Evolutionary conservation across 345 rosid genomes (phyloP).

Genomic region (Passiflora organensis): DNA sequence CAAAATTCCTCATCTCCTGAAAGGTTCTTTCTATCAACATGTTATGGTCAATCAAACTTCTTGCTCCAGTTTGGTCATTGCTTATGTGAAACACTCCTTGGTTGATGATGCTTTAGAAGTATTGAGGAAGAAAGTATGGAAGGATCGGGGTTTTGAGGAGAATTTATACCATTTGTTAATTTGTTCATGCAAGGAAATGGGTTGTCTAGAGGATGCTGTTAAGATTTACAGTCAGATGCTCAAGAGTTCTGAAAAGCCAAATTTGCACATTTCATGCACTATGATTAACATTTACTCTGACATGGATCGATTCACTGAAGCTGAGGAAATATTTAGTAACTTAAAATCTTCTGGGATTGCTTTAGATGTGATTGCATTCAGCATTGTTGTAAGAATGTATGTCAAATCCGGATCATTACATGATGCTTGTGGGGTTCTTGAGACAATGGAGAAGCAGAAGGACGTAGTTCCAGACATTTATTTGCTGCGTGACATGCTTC

Average conservation of each 20-base stretch:
- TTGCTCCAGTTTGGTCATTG: constrained; percentile 78
- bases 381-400: constrained; percentile 75
- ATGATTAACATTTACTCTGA: constrained; percentile 70
- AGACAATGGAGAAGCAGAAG: constrained; percentile 57
- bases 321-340: constrained; percentile 53
- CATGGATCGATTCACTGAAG: constrained; percentile 50
- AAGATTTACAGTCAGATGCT: constrained; percentile 49
- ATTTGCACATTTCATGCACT: constrained; percentile 65
- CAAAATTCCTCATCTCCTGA: constrained; percentile 58
- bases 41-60: constrained; percentile 62
- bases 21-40: constrained; percentile 54
- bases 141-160: constrained; percentile 69
- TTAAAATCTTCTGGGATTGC: constrained; percentile 57
- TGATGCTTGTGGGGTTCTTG: constrained; percentile 68
- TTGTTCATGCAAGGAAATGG: constrained; percentile 79
- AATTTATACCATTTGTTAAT: constrained; percentile 80
- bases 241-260: constrained; percentile 37
- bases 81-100: constrained; percentile 68
- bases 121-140: constrained; percentile 58
- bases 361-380: constrained; percentile 68
- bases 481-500: constrained; percentile 76
- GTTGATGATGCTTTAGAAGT: constrained; percentile 59
- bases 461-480: constrained; percentile 65
- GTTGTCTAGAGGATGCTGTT: constrained; percentile 53
- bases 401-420: constrained; percentile 66